These are phyloP conservation scores for Hamigera avellanea DNA, from an alignment of 495 filamentous ascomycete species.

Conservation along the genomic window DNA sequence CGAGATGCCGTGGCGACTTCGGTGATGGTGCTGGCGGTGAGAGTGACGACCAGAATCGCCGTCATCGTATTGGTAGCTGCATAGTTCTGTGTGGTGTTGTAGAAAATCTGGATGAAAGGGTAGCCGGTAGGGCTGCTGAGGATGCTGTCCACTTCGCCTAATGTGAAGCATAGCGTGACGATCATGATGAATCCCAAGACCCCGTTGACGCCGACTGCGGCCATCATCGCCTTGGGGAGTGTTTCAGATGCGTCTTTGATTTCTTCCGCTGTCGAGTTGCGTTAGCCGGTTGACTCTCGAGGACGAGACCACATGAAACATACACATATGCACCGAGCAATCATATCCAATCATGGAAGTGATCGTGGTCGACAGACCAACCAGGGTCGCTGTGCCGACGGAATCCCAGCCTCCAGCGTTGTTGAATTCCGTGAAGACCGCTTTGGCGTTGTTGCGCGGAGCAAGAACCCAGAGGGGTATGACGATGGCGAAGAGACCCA, in stretches of 20 bases:
- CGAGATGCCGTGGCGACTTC: conserved; percentile 45
- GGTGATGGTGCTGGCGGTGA: conserved; percentile 38
- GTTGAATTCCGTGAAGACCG: conserved; percentile 33
- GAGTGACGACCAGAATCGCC: conserved; percentile 35
- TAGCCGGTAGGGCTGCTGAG: conserved; percentile 27
- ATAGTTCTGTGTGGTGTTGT: conserved; percentile 32
- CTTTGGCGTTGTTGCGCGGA: conserved; percentile 27
- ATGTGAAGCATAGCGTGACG: conserved; percentile 39
- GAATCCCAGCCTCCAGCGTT: conserved; percentile 32
- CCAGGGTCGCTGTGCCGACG: conserved; percentile 27
- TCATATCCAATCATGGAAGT: conserved; percentile 44
- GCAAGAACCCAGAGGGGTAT: conserved; percentile 31
- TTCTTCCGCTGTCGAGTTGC: conserved; percentile 36
- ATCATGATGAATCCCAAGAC: conserved; percentile 40
- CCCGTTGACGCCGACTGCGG: conserved; percentile 36
- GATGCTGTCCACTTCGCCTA: conserved; percentile 37
- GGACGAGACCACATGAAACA: conserved; percentile 10
- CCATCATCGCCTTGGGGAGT: conserved; percentile 44
- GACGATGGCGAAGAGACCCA: conserved; percentile 34
- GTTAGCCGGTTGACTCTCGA: not conserved
- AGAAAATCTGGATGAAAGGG: conserved; percentile 45
- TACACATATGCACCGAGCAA: conserved; percentile 46
- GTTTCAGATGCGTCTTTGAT: conserved; percentile 42
- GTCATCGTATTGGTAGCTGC: conserved; percentile 39
- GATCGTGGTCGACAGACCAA: conserved; percentile 30